Conservation (phyloP, 176 grass and related monocot genomes). For the Zoysia japonica region DNA sequence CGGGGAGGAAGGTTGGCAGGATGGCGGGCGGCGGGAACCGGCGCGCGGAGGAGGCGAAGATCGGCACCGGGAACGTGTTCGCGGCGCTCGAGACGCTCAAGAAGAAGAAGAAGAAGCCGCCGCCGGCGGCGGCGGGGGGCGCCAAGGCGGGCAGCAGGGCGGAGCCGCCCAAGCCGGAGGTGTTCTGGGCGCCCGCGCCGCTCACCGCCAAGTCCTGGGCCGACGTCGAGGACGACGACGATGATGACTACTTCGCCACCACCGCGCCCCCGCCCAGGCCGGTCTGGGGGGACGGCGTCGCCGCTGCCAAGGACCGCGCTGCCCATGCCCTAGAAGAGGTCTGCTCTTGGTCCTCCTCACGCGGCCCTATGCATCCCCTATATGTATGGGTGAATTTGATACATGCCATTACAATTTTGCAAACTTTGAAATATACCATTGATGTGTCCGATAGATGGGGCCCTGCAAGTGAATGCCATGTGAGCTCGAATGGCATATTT, state of each 20-base stretch:
- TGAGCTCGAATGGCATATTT: too few species aligned
- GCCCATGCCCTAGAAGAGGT: slow-evolving; percentile 53
- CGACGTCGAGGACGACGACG: slow-evolving; percentile 90
- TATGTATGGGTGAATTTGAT: too few species aligned
- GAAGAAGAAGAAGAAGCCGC: slow-evolving; percentile 80
- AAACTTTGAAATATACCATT: too few species aligned
- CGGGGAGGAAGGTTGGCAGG: background rate
- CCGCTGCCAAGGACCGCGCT: slow-evolving; percentile 1
- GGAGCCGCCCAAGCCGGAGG: slow-evolving; percentile 47
- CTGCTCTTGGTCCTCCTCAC: background rate
- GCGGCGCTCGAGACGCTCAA: slow-evolving; percentile 88
- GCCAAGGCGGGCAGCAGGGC: slow-evolving; percentile 14
- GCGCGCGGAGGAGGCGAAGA: slow-evolving; percentile 62
- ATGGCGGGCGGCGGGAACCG: slow-evolving; percentile 77
- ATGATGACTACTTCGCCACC: slow-evolving; percentile 86
- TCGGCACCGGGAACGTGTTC: slow-evolving; percentile 83
- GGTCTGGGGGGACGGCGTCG: slow-evolving; percentile 34
- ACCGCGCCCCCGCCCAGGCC: slow-evolving; percentile 62
- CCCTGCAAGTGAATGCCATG: too few species aligned
- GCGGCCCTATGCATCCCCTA: background rate
- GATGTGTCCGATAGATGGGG: too few species aligned
- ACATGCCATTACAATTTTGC: too few species aligned
- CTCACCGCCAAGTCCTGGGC: slow-evolving; percentile 80
- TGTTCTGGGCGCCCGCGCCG: slow-evolving; percentile 59
- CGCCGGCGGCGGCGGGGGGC: background rate